phyloP scores from a whole-genome alignment of 352 stramenopile species.

The Pythium biforme region DNA sequence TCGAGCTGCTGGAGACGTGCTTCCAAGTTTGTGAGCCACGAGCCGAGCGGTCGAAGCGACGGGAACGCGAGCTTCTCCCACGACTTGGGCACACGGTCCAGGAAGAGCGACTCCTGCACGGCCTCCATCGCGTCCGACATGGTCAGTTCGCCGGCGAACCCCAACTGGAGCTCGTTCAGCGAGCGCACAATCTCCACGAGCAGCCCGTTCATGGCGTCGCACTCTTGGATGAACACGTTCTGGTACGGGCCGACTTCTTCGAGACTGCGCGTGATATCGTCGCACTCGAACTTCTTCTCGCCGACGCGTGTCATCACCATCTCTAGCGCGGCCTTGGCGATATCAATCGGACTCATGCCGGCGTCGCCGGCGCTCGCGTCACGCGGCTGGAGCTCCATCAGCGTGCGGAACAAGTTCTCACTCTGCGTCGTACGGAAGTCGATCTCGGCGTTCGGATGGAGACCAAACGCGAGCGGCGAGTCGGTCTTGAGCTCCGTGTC shows the following conservation, averaged over 20 bases:
- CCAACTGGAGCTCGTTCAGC: conserved; percentile 95
- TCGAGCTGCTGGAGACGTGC: conserved; percentile 92
- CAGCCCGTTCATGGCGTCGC: conserved; percentile 96
- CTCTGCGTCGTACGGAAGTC: conserved; percentile 97
- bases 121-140: conserved; percentile 98
- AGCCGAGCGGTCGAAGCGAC: conserved; percentile 86
- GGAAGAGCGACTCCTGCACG: conserved; percentile 93
- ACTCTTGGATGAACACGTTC: conserved; percentile 98
- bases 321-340: conserved; percentile 88
- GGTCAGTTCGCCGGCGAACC: conserved; percentile 96
- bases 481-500: conserved; percentile 95
- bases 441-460: conserved; percentile 98
- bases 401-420: conserved; percentile 93
- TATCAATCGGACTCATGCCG: conserved; percentile 89
- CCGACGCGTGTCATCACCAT: conserved; percentile 94
- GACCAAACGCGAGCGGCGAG: conserved; percentile 96
- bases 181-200: conserved; percentile 95
- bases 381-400: conserved; percentile 95
- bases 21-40: conserved; percentile 94
- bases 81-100: conserved; percentile 90
- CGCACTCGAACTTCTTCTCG: conserved; percentile 97
- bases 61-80: conserved; percentile 97
- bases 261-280: conserved; percentile 92
- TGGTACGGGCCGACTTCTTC: conserved; percentile 95
- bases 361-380: conserved; percentile 86